These are phyloP conservation scores for Streptanthus diversifolius DNA, from an alignment of 345 rosid genomes.

Conservation along the genomic window DNA sequence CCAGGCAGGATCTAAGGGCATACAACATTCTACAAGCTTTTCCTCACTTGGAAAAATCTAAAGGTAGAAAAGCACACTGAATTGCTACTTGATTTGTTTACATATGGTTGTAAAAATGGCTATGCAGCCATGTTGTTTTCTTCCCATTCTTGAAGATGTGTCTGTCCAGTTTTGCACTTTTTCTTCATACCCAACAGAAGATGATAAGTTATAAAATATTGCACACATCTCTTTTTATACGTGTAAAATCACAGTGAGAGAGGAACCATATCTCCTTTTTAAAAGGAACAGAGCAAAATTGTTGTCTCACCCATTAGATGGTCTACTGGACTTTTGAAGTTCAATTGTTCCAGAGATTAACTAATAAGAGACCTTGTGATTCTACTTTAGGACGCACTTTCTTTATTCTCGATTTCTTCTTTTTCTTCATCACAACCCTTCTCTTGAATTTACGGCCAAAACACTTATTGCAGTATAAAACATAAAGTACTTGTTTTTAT, in stretches of 20 bases:
- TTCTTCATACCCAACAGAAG: conserved; percentile 31
- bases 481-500: background rate
- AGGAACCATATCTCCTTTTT: background rate
- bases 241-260: conserved; percentile 12
- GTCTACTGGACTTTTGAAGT: conserved; percentile 3
- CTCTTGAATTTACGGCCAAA: conserved; percentile 75
- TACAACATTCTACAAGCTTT: conserved; percentile 66
- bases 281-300: conserved; percentile 25
- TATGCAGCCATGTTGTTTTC: conserved; percentile 12
- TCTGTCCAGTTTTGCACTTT: conserved; percentile 39
- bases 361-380: conserved; percentile 3
- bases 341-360: conserved; percentile 15
- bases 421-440: conserved; percentile 47
- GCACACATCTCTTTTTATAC: conserved; percentile 2
- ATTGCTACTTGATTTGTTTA: conserved; percentile 3
- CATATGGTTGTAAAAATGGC: conserved; percentile 21
- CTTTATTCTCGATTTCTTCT: conserved; percentile 57
- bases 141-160: conserved; percentile 26
- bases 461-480: conserved; percentile 11
- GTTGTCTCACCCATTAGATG: conserved; percentile 15
- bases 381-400: conserved; percentile 31
- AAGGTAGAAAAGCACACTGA: conserved; percentile 37
- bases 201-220: background rate
- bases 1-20: conserved; percentile 80
- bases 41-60: conserved; percentile 57